Conservation (phyloP, 2,329 filamentous ascomycete genomes). For the Pseudofabraea citricarpa region DNA sequence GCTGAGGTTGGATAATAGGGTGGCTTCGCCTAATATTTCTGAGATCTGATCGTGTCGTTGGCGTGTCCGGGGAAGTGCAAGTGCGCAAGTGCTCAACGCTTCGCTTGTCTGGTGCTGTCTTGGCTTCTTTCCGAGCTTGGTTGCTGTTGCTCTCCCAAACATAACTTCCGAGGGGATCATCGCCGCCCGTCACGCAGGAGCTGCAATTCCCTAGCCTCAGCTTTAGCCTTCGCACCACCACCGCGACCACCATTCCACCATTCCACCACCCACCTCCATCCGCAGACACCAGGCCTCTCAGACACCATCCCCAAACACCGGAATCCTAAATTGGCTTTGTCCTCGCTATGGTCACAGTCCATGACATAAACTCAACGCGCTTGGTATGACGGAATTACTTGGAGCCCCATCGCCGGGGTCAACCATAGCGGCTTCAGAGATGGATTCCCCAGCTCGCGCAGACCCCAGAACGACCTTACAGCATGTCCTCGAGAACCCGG, state of each 20-base stretch:
- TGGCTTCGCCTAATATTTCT: too few species aligned
- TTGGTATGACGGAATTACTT: constrained; percentile 14
- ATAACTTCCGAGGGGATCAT: too few species aligned
- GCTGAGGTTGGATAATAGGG: too few species aligned
- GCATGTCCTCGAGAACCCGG: constrained; percentile 18
- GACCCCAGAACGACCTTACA: constrained; percentile 24
- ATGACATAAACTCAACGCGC: constrained; percentile 2
- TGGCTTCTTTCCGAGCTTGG: too few species aligned
- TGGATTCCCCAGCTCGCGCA: constrained; percentile 22
- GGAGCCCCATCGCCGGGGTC: constrained; percentile 19
- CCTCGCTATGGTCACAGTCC: not conserved
- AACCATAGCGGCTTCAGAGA: constrained; percentile 25
- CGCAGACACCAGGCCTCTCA: not conserved
- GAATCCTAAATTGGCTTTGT: not conserved
- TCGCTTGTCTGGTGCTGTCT: too few species aligned
- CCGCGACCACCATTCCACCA: not conserved
- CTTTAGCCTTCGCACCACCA: not conserved
- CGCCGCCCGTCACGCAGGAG: too few species aligned
- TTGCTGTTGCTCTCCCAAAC: too few species aligned
- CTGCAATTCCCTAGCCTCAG: too few species aligned
- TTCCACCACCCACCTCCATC: not conserved
- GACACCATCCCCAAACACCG: not conserved
- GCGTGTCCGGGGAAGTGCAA: too few species aligned
- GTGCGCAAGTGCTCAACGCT: too few species aligned
- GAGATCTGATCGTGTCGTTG: too few species aligned